These are phyloP conservation scores for Penicillium diatomitis DNA, from an alignment of 495 filamentous ascomycete genomes.

Conservation along the genomic window DNA sequence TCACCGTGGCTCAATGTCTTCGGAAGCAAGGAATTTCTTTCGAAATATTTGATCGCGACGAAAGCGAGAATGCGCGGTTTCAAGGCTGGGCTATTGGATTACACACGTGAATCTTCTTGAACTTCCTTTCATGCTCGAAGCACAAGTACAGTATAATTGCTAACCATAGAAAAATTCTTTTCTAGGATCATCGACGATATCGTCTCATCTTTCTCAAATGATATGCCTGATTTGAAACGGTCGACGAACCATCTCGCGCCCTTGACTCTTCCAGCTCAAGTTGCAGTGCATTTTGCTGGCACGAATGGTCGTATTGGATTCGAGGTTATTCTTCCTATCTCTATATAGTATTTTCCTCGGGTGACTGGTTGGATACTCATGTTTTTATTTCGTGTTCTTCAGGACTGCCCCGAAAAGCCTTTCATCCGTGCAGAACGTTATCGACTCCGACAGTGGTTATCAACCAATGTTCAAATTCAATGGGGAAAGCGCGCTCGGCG, in stretches of 20 bases:
- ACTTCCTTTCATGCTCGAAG: too few relatives aligned
- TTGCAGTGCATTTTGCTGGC: neutral
- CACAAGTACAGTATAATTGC: too few relatives aligned
- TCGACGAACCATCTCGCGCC: neutral
- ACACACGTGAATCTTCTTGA: neutral
- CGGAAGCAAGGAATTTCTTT: conserved; percentile 1
- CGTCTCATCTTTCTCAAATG: neutral
- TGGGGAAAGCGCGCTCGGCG: neutral
- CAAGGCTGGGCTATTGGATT: conserved; percentile 1
- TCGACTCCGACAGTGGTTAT: neutral
- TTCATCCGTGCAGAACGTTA: neutral
- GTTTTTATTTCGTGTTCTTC: too few relatives aligned
- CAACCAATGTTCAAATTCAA: neutral
- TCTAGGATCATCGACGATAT: neutral
- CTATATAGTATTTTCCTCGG: too few relatives aligned
- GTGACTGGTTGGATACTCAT: too few relatives aligned
- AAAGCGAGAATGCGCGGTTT: neutral
- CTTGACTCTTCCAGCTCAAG: neutral
- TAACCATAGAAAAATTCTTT: neutral
- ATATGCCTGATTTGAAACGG: neutral
- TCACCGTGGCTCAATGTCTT: neutral
- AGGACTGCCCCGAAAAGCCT: neutral
- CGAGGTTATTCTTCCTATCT: neutral
- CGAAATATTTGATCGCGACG: neutral
- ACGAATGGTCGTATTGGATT: neutral